These are phyloP conservation scores for Colletotrichum tabaci DNA, from an alignment of 2,329 filamentous ascomycete species.

Conservation along the genomic window DNA sequence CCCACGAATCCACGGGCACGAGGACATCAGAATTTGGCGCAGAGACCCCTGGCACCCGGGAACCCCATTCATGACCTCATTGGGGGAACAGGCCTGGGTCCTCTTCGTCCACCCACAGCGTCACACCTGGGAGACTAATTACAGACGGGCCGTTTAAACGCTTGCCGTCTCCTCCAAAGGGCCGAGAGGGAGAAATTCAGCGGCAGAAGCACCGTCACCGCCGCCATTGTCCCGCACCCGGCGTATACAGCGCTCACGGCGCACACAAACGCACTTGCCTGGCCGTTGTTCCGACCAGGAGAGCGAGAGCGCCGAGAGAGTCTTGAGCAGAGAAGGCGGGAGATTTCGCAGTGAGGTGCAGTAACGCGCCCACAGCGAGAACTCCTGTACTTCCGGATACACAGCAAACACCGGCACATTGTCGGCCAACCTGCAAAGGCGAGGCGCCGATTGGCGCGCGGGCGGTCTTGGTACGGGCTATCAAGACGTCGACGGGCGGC, in stretches of 20 bases:
- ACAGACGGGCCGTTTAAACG: slow-evolving; percentile 43
- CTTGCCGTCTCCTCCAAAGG: slow-evolving; percentile 40
- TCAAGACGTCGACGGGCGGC: slow-evolving; percentile 9
- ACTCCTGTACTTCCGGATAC: not conserved
- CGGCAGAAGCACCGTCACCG: slow-evolving; percentile 12
- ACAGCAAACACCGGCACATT: slow-evolving; percentile 14
- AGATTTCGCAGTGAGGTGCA: slow-evolving; percentile 29
- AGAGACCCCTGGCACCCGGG: slow-evolving; percentile 21
- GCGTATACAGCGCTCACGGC: slow-evolving; percentile 1
- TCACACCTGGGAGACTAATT: slow-evolving; percentile 42
- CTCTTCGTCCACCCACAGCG: slow-evolving; percentile 38
- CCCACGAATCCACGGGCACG: slow-evolving; percentile 32
- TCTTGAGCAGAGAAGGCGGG: slow-evolving; percentile 18
- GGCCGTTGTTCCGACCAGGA: slow-evolving; percentile 20
- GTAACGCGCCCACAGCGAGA: slow-evolving; percentile 25
- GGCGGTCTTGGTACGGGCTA: slow-evolving; percentile 17
- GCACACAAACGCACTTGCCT: not conserved
- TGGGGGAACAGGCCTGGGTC: slow-evolving; percentile 35
- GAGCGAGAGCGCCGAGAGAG: not conserved
- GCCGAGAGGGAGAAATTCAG: slow-evolving; percentile 30
- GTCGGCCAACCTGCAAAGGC: slow-evolving; percentile 19
- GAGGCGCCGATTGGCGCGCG: slow-evolving; percentile 25
- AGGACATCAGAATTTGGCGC: slow-evolving; percentile 39
- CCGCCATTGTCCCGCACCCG: slow-evolving; percentile 9
- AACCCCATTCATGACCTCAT: slow-evolving; percentile 42